These are phyloP conservation scores for Mucuna pruriens DNA, from an alignment of 306 rosid species.

Conservation along the genomic window DNA sequence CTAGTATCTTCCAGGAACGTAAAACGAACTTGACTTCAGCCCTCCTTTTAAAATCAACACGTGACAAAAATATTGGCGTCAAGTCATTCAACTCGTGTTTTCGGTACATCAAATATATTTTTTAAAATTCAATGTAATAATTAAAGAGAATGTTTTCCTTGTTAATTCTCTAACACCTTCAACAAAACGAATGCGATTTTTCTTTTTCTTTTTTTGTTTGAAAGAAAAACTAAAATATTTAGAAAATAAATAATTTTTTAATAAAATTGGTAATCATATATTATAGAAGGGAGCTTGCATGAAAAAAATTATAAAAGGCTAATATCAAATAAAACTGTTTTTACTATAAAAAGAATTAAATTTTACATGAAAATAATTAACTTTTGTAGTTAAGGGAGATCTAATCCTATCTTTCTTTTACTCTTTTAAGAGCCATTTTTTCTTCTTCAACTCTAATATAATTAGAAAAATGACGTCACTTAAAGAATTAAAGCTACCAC, in stretches of 20 bases:
- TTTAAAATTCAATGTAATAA: background rate
- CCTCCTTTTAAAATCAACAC: background rate
- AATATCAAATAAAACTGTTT: background rate
- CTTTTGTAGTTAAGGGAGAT: background rate
- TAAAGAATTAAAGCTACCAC: background rate
- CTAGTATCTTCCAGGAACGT: conserved; percentile 31
- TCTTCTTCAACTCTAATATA: background rate
- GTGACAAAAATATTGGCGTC: conserved; percentile 17
- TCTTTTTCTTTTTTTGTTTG: background rate
- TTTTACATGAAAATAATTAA: background rate
- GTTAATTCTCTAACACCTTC: background rate
- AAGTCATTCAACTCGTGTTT: background rate
- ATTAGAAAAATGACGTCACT: background rate
- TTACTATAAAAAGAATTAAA: background rate
- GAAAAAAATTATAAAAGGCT: background rate
- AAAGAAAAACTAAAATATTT: background rate
- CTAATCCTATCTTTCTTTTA: background rate
- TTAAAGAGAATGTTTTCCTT: background rate
- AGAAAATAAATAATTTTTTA: background rate
- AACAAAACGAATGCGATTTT: background rate
- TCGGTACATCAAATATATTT: background rate
- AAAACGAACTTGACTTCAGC: conserved; percentile 21
- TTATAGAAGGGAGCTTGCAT: background rate
- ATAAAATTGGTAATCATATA: background rate
- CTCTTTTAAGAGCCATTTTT: background rate